A percentile compares a stretch with the other conserved stretches of the same genome.
phyloP scores from a whole-genome alignment of 495 filamentous ascomycete genomes.

The Daldinia grandis region DNA sequence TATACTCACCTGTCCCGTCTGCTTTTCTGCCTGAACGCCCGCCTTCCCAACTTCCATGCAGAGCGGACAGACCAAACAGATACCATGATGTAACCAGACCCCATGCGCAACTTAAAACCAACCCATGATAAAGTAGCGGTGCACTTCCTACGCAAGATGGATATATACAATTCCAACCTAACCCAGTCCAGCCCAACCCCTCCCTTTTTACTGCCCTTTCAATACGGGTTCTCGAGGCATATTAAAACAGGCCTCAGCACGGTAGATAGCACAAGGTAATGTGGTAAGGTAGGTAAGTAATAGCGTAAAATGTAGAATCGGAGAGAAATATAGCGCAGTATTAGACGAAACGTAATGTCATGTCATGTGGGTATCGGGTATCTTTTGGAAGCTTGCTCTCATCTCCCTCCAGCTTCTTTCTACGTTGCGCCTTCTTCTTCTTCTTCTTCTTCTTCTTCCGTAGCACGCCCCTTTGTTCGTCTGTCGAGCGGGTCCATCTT shows the following conservation, averaged over 20 bases:
- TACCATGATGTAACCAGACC: conserved; percentile 2
- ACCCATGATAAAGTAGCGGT: not conserved
- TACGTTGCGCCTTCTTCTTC: not conserved
- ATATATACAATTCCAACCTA: conserved; percentile 33
- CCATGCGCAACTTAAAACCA: not conserved
- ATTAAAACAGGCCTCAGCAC: not conserved
- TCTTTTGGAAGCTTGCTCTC: conserved; percentile 3
- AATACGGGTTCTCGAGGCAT: not conserved
- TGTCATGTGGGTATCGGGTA: not conserved
- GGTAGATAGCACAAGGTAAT: not conserved
- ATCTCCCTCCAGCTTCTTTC: not conserved
- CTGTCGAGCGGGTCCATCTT: not conserved
- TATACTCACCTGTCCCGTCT: not conserved
- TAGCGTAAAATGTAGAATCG: not conserved
- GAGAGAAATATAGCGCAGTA: not conserved
- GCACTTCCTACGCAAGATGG: conserved; percentile 21
- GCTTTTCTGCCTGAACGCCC: conserved; percentile 5
- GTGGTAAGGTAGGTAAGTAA: not conserved
- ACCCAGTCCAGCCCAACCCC: not conserved
- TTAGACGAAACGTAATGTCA: not conserved
- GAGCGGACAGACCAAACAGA: not conserved
- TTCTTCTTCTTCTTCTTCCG: not conserved
- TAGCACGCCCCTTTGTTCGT: not conserved
- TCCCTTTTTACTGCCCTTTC: not conserved
- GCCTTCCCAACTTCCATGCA: not conserved